These are phyloP conservation scores for Spathaspora sp. DNA, from an alignment of 1,139 yeast genomes.

Conservation along the genomic window DNA sequence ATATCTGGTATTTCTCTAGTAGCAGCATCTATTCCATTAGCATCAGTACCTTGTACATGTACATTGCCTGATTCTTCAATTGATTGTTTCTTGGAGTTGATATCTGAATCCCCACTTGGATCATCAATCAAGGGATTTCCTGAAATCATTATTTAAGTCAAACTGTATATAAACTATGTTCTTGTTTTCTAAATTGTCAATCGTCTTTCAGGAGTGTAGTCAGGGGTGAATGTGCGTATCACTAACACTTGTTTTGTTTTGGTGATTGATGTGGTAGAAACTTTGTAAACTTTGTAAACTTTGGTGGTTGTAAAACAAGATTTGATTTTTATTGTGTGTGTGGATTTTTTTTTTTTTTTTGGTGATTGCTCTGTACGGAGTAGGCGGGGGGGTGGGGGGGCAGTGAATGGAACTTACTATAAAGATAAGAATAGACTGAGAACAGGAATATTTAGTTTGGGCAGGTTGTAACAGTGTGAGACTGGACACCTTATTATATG, in stretches of 20 bases:
- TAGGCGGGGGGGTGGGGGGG: background rate
- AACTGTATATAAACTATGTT: background rate
- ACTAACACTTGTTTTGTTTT: background rate
- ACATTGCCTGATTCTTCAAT: background rate
- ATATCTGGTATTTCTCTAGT: constrained; percentile 6
- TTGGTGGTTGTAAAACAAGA: background rate
- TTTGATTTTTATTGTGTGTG: background rate
- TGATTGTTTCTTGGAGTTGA: constrained; percentile 9
- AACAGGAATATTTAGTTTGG: no score
- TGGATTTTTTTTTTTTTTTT: background rate
- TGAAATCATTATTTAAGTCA: constrained; percentile 14
- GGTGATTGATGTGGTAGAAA: background rate
- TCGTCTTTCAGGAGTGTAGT: background rate
- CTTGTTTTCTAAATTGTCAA: background rate
- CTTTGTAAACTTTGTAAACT: background rate
- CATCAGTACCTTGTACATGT: background rate
- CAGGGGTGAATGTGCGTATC: background rate
- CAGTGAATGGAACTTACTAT: no score
- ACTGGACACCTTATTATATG: no score
- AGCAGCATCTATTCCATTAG: constrained; percentile 1
- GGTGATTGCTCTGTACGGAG: background rate
- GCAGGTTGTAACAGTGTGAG: no score
- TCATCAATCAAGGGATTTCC: constrained; percentile 14
- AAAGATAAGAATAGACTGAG: no score
- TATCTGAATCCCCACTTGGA: constrained; percentile 9